Conservation (phyloP, 768 basidiomycete species). For the Phlebiopsis flavidoalba region DNA sequence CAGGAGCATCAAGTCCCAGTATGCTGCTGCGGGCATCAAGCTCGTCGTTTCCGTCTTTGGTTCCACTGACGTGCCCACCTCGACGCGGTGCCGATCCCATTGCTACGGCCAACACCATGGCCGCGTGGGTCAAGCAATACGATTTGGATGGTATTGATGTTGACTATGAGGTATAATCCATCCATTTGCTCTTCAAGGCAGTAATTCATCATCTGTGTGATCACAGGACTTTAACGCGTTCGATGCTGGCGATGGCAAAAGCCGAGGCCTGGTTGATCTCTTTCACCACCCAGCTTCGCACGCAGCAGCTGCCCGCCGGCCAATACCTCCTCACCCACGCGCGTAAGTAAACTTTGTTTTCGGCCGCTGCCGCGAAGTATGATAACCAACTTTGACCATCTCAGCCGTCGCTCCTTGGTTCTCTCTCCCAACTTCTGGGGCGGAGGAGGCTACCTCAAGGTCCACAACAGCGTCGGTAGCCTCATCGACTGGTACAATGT, state of each 20-base stretch:
- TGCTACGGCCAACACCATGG: slow-evolving; percentile 56
- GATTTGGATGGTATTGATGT: slow-evolving; percentile 68
- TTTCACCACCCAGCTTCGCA: slow-evolving; percentile 31
- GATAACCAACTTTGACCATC: slow-evolving; percentile 11
- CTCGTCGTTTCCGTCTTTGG: slow-evolving; percentile 65
- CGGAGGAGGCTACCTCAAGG: slow-evolving; percentile 36
- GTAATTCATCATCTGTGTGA: not conserved
- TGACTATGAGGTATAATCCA: slow-evolving; percentile 49
- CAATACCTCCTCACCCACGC: slow-evolving; percentile 34
- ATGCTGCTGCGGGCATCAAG: slow-evolving; percentile 53
- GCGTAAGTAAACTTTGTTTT: slow-evolving; percentile 18
- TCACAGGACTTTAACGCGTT: slow-evolving; percentile 58
- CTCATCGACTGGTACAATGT: slow-evolving; percentile 46
- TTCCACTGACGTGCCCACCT: slow-evolving; percentile 47
- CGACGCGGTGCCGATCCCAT: slow-evolving; percentile 54
- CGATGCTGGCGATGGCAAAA: slow-evolving; percentile 39
- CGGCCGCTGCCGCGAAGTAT: not conserved
- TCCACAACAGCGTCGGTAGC: slow-evolving; percentile 34
- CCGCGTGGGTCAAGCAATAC: slow-evolving; percentile 57
- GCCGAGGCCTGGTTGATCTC: slow-evolving; percentile 44
- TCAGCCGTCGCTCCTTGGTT: slow-evolving; percentile 44
- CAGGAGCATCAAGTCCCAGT: slow-evolving; percentile 43
- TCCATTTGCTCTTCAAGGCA: not conserved
- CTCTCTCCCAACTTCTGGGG: slow-evolving; percentile 28
- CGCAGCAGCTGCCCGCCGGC: slow-evolving; percentile 28